A percentile compares a stretch with the other conserved stretches of the same genome.
Evolutionary conservation across 768 basidiomycete genomes (phyloP).

Genomic region (Coprinellus aureogranulatus): DNA sequence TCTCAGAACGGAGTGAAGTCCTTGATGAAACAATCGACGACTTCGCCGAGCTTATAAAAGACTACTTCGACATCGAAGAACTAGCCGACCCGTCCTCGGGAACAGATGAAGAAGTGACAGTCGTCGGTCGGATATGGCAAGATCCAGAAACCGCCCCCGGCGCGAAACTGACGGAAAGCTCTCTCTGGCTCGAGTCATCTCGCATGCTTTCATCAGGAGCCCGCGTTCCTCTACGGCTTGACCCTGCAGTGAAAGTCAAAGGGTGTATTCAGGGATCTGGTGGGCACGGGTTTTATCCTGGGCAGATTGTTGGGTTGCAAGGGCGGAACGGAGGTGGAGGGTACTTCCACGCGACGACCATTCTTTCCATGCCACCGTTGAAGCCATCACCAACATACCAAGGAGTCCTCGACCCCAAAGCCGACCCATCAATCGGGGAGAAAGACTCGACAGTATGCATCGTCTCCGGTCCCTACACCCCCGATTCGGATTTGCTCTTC

Average conservation of each 20-base stretch:
- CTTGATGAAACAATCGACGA: conserved; percentile 89
- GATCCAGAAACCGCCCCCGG: conserved; percentile 60
- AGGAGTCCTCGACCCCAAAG: conserved; percentile 25
- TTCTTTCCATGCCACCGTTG: conserved; percentile 67
- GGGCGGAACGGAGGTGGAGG: conserved; percentile 91
- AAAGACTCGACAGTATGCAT: conserved; percentile 62
- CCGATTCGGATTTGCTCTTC: conserved; percentile 73
- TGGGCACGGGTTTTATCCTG: conserved; percentile 80
- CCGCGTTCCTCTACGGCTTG: conserved; percentile 69
- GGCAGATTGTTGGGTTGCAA: conserved; percentile 79
- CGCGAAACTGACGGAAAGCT: conserved; percentile 70
- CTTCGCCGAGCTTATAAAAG: conserved; percentile 68
- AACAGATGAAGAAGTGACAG: conserved; percentile 55
- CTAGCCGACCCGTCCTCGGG: conserved; percentile 68
- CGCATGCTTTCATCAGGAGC: conserved; percentile 69
- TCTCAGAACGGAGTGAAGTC: conserved; percentile 77
- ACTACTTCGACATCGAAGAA: conserved; percentile 69
- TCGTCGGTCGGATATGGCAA: conserved; percentile 72
- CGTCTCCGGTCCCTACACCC: conserved; percentile 85
- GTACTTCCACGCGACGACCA: conserved; percentile 79
- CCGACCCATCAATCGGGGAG: conserved; percentile 40
- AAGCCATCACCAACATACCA: conserved; percentile 37
- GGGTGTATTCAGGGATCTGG: conserved; percentile 60
- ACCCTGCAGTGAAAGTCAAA: conserved; percentile 61
- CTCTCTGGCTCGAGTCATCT: conserved; percentile 80